Evolutionary conservation across 2,329 filamentous ascomycete species (phyloP), one percentile per base, ranked within the genome.

Genomic region (Ceratocystis huliohia): DNA sequence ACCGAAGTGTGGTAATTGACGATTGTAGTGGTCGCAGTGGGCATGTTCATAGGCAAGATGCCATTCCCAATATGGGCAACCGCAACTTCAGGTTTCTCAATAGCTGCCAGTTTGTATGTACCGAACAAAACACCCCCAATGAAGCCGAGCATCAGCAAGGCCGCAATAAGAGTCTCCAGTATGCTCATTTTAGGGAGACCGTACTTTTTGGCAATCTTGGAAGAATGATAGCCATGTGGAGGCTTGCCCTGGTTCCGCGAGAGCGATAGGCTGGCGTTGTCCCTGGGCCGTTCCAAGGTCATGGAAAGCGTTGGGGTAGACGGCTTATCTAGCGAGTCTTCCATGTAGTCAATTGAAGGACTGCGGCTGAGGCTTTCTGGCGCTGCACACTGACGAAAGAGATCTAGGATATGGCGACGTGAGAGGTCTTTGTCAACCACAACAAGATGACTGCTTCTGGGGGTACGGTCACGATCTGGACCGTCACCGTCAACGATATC

Each of bases 321-420:
- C 15, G 66, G 66, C 37, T 67, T 67, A n/a, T 62, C 66, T n/a
- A 67, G 57, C 7, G 66, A 61, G 48, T 65, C 63, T 33, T 67
- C 66, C 57, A 67, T 67, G 28, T 65, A 67, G 63, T 65, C 63
- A 41, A 67, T 65, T 17, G 66, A 67, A n/a, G 56, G 46, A 44
- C 63, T 67, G 13, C 63, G 63, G n/a, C 63, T 57, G 45, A 63
- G 41, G 22, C 30, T 22, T n/a, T 64, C 50, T 10, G 61, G 25
- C 7, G 25, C 53, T 33, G 53, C 25, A 59, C 53, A 59, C 53
- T 59, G 53, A 33, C 28, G 53, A 30, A 59, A 59, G 22, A 59
- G 53, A 6, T 59, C 53, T 5, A 59, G 53, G 28, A 59, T 59
- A 59, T 59, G 53, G 28, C 53, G 53, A 37, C 33, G 53, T 7